Evolutionary conservation across 2,329 filamentous ascomycete species (phyloP), one percentile per base, ranked within the genome.

Genomic region (Curvularia spicifera): DNA sequence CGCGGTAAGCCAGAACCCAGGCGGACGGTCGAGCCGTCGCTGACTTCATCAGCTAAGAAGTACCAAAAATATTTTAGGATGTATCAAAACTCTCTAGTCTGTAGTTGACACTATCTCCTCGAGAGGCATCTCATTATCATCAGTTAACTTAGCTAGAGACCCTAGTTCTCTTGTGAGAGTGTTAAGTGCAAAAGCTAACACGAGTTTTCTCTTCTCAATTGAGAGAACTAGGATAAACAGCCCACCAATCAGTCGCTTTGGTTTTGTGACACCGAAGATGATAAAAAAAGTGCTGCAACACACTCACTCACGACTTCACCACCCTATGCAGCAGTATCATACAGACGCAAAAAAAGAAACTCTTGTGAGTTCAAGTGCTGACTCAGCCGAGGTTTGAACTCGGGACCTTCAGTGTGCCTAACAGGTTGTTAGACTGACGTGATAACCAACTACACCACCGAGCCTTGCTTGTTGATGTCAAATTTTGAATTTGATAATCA

Each of bases 391-490:
- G 57, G 53, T 51, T 60, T 60, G 57, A 60, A 60, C 57, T 60
- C 53, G 42, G 53, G 57, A 60, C 57, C 57, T 60, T 60, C 57
- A 60, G 57, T 60, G 57, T 46, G n/a, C 57, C 47, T 45, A 60
- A 60, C 44, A 28, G 20, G 46, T 40, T 79, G 77, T 79, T 78
- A 79, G 76, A 79, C 77, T 78, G 73, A 78, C 76, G 77, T 79
- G 77, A 79, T 79, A 78, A 79, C 77, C 77, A 78, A 78, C 78
- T 79, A 79, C 78, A 79, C 77, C 74, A 76, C 59, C 70, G 66
- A 72, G 63, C 69, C 71, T n/a, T 42, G 20, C 49, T 57, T 48
- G 51, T 51, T 60, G 51, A 31, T 2, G 15, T 20, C 2, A 3
- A 37, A 42, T 22, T 6, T n/a, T 5, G 3, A 29, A 1, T 9